phyloP scores from a whole-genome alignment of 1,284 basidiomycete species.

The Inonotus obliquus region DNA sequence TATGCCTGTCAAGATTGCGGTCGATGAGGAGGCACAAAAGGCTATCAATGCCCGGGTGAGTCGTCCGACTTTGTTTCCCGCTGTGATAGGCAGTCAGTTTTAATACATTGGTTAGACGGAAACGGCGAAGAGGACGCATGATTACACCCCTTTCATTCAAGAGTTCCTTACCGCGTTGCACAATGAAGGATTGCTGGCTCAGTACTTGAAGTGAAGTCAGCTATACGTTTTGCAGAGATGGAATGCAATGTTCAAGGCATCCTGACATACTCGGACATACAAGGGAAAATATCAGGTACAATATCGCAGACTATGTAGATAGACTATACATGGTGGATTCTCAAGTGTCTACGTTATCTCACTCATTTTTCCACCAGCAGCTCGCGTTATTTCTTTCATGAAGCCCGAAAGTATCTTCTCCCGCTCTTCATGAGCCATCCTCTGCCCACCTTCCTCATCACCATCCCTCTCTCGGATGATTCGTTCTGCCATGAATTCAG shows the following conservation, averaged over 20 bases:
- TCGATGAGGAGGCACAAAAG: slow-evolving; percentile 50
- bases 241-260: background rate
- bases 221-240: too few relatives aligned
- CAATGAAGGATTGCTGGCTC: slow-evolving; percentile 39
- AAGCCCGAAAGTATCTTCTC: slow-evolving; percentile 42
- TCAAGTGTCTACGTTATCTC: background rate
- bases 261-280: too few relatives aligned
- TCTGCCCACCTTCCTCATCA: slow-evolving; percentile 34
- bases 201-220: background rate
- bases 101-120: slow-evolving; percentile 38
- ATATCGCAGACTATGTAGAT: background rate
- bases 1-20: slow-evolving; percentile 36
- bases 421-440: slow-evolving; percentile 17
- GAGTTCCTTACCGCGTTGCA: slow-evolving; percentile 42
- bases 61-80: slow-evolving; percentile 9
- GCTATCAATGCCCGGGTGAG: slow-evolving; percentile 42
- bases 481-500: slow-evolving; percentile 67
- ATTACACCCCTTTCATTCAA: slow-evolving; percentile 56
- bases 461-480: slow-evolving; percentile 33
- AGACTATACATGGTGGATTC: background rate
- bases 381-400: slow-evolving; percentile 53
- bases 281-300: background rate
- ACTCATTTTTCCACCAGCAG: slow-evolving; percentile 51
- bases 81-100: background rate
- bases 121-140: slow-evolving; percentile 50